These are phyloP conservation scores for Blastocystis sp. DNA, from an alignment of 352 stramenopile species.

Conservation along the genomic window DNA sequence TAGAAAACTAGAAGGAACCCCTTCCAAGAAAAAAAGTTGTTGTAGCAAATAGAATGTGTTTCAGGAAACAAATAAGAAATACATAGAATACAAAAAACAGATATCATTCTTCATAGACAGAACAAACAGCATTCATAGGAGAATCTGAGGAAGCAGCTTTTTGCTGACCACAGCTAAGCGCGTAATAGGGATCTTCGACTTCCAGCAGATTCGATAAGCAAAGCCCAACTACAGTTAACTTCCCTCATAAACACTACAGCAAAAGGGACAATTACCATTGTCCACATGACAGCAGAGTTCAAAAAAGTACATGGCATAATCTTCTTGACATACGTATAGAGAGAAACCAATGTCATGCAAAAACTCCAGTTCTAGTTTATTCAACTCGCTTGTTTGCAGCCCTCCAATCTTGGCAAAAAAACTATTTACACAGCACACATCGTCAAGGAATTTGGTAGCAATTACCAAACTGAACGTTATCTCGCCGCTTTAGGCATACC, in stretches of 20 bases:
- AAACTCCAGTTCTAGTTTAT: constrained; percentile 1
- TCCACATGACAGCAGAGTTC: neutral
- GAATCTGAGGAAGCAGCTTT: neutral
- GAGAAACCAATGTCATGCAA: constrained; percentile 17
- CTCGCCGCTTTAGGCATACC: neutral
- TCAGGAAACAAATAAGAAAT: neutral
- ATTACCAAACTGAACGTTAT: neutral
- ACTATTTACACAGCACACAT: neutral
- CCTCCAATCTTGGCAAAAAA: constrained; percentile 15
- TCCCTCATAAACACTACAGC: neutral
- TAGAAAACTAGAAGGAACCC: neutral
- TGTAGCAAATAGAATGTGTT: constrained; percentile 7
- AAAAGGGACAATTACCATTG: neutral
- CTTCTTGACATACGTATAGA: neutral
- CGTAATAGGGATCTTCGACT: neutral
- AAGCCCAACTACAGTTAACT: neutral
- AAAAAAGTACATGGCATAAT: constrained; percentile 3
- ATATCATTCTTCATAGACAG: neutral
- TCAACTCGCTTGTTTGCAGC: neutral
- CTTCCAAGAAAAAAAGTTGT: neutral
- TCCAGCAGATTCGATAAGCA: neutral
- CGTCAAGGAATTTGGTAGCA: constrained; percentile 23
- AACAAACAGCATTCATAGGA: constrained; percentile 14
- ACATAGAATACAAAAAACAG: constrained; percentile 1
- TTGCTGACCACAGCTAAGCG: neutral